Percentiles rank a stretch among this genome's conserved stretches.
These are phyloP conservation scores for Aspergillus tanneri DNA, from an alignment of 2,329 filamentous ascomycete genomes.

Conservation along the genomic window DNA sequence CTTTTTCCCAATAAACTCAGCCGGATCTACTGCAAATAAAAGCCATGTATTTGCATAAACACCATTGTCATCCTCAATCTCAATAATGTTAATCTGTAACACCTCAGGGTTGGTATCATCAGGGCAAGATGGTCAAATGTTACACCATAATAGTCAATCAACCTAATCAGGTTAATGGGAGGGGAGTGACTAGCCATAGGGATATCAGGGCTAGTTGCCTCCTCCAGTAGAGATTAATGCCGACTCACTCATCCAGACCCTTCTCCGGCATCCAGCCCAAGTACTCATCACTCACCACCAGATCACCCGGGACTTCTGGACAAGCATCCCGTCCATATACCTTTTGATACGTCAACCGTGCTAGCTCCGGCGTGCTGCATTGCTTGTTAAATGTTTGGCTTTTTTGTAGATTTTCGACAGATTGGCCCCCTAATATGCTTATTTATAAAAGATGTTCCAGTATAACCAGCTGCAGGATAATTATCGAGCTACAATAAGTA, in stretches of 20 bases:
- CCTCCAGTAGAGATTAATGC: background rate
- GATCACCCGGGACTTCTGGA: conserved; percentile 9
- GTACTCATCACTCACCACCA: conserved; percentile 21
- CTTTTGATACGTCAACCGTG: conserved; percentile 15
- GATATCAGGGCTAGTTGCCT: no score
- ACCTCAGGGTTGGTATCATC: conserved; percentile 43
- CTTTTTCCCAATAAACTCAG: conserved; percentile 42
- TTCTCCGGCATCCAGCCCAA: conserved; percentile 19
- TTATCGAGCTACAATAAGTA: no score
- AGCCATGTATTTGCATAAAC: conserved; percentile 37
- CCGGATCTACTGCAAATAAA: conserved; percentile 36
- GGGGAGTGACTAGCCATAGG: background rate
- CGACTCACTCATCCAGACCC: conserved; percentile 12
- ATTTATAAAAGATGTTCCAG: no score
- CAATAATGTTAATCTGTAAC: conserved; percentile 45
- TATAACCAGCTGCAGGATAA: no score
- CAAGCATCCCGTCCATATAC: conserved; percentile 17
- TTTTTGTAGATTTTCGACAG: no score
- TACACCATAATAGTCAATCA: conserved; percentile 17
- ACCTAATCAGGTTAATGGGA: background rate
- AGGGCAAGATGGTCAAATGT: conserved; percentile 15
- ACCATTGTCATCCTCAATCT: conserved; percentile 39
- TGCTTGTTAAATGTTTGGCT: no score
- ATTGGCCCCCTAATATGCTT: no score
- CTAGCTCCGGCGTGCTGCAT: no score